These are phyloP conservation scores for Rhinocladiella similis DNA, from an alignment of 2,329 filamentous ascomycete species.

Conservation along the genomic window DNA sequence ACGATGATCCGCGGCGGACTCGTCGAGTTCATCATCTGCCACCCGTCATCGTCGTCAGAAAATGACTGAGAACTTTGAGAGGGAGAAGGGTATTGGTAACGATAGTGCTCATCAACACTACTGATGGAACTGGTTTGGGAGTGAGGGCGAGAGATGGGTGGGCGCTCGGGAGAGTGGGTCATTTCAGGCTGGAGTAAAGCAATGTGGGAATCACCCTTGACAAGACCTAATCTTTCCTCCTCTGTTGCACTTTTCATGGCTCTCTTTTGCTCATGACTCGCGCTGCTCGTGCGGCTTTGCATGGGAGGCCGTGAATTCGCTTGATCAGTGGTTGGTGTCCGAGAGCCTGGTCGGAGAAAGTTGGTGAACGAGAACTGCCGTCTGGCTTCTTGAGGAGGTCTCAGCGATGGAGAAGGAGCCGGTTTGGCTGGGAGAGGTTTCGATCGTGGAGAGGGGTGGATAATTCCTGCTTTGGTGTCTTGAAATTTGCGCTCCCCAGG, in stretches of 20 bases:
- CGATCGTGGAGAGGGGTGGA: slow-evolving; percentile 26
- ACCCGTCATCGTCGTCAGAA: slow-evolving; percentile 29
- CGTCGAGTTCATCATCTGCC: slow-evolving; percentile 26
- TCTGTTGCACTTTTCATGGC: slow-evolving; percentile 64
- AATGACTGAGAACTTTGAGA: slow-evolving; percentile 21
- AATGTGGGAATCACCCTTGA: slow-evolving; percentile 65
- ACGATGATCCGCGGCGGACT: slow-evolving; percentile 10
- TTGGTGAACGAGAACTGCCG: slow-evolving; percentile 93
- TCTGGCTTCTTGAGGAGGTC: slow-evolving; percentile 44
- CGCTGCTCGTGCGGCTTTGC: slow-evolving; percentile 29
- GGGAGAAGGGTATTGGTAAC: slow-evolving; percentile 20
- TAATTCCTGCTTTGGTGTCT: slow-evolving; percentile 34
- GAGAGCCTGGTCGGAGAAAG: slow-evolving; percentile 63
- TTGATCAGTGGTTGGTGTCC: slow-evolving; percentile 27
- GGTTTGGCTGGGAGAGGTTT: slow-evolving; percentile 26
- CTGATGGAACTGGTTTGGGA: slow-evolving; percentile 15
- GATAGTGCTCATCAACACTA: slow-evolving; percentile 21
- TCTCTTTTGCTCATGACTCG: slow-evolving; percentile 27
- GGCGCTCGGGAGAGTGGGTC: slow-evolving; percentile 22
- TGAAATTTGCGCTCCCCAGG: slow-evolving; percentile 40
- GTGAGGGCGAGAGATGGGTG: slow-evolving; percentile 9
- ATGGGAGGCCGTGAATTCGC: slow-evolving; percentile 21
- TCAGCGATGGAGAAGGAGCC: slow-evolving; percentile 19
- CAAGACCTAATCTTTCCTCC: slow-evolving; percentile 78
- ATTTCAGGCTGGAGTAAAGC: slow-evolving; percentile 24